Percentiles rank a stretch among this genome's conserved stretches.
These are phyloP conservation scores for Fusarium buharicum DNA, from an alignment of 2,329 filamentous ascomycete species.

Conservation along the genomic window DNA sequence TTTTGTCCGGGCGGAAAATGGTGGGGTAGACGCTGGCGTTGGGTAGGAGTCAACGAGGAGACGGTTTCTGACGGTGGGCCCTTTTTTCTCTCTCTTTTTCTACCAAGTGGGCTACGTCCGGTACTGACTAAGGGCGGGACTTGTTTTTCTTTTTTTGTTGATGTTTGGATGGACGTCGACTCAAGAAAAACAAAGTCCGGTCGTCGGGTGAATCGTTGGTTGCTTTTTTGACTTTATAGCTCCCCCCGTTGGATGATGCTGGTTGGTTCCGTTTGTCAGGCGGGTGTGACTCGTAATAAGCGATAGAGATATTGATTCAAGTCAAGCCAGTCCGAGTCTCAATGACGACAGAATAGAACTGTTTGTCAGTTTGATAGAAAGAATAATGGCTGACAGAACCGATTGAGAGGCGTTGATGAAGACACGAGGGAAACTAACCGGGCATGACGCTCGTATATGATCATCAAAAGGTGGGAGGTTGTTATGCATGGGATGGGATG, in stretches of 20 bases:
- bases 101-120: slow-evolving; percentile 29
- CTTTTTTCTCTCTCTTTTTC: slow-evolving; percentile 8
- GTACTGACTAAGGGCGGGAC: slow-evolving; percentile 20
- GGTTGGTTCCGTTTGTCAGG: slow-evolving; percentile 33
- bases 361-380: background rate
- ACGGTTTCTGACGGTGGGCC: slow-evolving; percentile 23
- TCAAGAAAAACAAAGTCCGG: slow-evolving; percentile 32
- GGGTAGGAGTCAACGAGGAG: slow-evolving; percentile 33
- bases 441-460: slow-evolving; percentile 38
- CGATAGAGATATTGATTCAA: slow-evolving; percentile 6
- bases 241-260: slow-evolving; percentile 16
- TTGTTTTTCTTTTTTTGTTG: slow-evolving; percentile 36
- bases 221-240: slow-evolving; percentile 26
- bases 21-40: slow-evolving; percentile 28
- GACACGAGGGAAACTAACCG: slow-evolving; percentile 20
- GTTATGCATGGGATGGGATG: slow-evolving; percentile 33
- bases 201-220: slow-evolving; percentile 17
- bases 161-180: slow-evolving; percentile 14
- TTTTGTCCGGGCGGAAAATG: slow-evolving; percentile 34
- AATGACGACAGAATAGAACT: slow-evolving; percentile 11
- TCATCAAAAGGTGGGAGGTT: background rate
- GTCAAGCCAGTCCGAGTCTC: background rate
- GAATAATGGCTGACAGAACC: slow-evolving; percentile 8
- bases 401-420: slow-evolving; percentile 12
- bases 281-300: slow-evolving; percentile 36